Evolutionary conservation across 805 yeast species (phyloP), one percentile per base, ranked within the genome.

Genomic region (Saccharomycopsis fodiens): DNA sequence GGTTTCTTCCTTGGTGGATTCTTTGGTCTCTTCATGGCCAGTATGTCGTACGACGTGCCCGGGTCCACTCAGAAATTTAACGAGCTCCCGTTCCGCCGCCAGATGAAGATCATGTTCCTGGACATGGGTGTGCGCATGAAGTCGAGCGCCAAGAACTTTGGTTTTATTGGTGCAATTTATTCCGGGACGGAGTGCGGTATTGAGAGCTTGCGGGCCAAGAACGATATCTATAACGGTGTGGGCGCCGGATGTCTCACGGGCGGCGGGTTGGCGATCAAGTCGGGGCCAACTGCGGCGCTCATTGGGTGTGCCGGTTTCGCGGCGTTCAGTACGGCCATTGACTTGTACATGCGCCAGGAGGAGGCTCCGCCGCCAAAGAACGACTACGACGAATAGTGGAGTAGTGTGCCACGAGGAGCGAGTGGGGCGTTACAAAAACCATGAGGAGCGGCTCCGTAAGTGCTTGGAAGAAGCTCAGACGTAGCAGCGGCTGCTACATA

Each of bases 231-330:
- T 66, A 93, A 93, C 60, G 96, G 97, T 38, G 78, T 86, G 2
- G 73, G 78, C 37, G 97, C 97, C 3, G 98, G 98, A 2, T 93
- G 97, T 65, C 69, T 91, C 31, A 93, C 98, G 1, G 98, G 98
- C 37, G 98, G 96, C 29, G 97, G 96, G 0, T 72, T 93, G 43
- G 95, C 97, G 1, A 74, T 85, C 55, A 86, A 84, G 59, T 78
- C 93, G 40, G 98, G 98, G 1, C 98, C 98, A 1, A 88, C 82
- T 56, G 94, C 95, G 23, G 93, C 96, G 0, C 56, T 79, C 21
- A 61, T 89, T 48, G 98, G 98, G 1, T 93, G 97, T 70, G 96
- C 94, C 22, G 98, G 97, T 6, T 93, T 93, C 68, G 97, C 97
- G 2, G 95, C 93, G 5, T 93, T 93, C 62, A 82, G 95, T 46